Percentiles rank a stretch among this genome's conserved stretches.
phyloP scores from a whole-genome alignment of 768 basidiomycete species.

The Podaxis carcinomalis region DNA sequence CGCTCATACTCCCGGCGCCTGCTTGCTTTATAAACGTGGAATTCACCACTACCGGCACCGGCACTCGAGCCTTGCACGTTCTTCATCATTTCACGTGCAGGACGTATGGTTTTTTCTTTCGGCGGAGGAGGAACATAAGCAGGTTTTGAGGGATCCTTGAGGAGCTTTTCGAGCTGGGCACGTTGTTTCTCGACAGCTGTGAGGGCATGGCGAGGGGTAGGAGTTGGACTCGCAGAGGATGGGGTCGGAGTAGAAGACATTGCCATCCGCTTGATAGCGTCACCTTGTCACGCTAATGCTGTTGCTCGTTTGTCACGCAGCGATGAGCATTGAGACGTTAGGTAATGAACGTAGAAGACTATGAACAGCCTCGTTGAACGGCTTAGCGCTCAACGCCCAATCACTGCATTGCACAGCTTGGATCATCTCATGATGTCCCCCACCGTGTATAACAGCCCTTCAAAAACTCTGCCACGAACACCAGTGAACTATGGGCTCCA shows the following conservation, averaged over 20 bases:
- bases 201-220: slow-evolving; percentile 43
- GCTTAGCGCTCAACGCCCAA: neutral
- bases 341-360: neutral
- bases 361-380: neutral
- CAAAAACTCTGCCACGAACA: too few species aligned
- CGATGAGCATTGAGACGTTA: neutral
- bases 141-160: slow-evolving; percentile 85
- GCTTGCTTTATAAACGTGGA: slow-evolving; percentile 97
- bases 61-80: slow-evolving; percentile 98
- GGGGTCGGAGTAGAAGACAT: slow-evolving; percentile 8
- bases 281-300: neutral
- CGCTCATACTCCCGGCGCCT: slow-evolving; percentile 94
- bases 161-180: slow-evolving; percentile 76
- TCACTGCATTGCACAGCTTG: neutral
- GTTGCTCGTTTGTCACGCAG: neutral
- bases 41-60: slow-evolving; percentile 95
- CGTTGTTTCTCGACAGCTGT: slow-evolving; percentile 51
- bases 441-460: neutral
- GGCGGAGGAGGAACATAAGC: slow-evolving; percentile 76
- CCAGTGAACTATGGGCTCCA: neutral
- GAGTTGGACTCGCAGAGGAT: slow-evolving; percentile 13
- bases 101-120: slow-evolving; percentile 76
- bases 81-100: slow-evolving; percentile 96
- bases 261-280: neutral
- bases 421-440: neutral